A percentile compares a stretch with the other conserved stretches of the same genome.
Conservation (phyloP, 2,329 filamentous ascomycete genomes). For the Grosmannia clavigera region DNA sequence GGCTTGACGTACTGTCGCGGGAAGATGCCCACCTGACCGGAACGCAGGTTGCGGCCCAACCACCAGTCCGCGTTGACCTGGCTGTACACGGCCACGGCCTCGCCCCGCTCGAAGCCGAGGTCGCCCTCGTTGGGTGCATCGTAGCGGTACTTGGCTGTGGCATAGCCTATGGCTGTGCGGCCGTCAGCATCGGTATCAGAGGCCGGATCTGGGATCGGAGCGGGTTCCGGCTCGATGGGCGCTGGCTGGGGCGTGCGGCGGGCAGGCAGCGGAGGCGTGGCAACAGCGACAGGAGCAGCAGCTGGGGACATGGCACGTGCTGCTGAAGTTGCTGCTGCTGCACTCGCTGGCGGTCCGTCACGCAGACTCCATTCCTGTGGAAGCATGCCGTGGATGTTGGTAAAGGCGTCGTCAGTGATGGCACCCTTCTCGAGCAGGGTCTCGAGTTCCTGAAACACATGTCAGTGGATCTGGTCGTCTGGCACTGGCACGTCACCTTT, state of each 20-base stretch:
- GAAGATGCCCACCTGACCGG: conserved; percentile 82
- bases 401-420: conserved; percentile 64
- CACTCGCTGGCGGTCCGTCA: conserved; percentile 21
- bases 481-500: too few species aligned
- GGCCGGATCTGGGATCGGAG: conserved; percentile 2
- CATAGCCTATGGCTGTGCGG: conserved; percentile 55
- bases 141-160: conserved; percentile 76
- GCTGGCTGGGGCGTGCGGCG: conserved; percentile 24
- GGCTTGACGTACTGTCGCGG: conserved; percentile 79
- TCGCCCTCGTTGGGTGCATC: conserved; percentile 68
- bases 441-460: conserved; percentile 4
- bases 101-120: conserved; percentile 66
- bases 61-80: conserved; percentile 98
- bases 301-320: conserved; percentile 19
- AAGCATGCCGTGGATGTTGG: conserved; percentile 60
- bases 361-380: conserved; percentile 56
- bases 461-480: neutral
- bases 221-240: conserved; percentile 28
- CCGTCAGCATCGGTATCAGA: conserved; percentile 17
- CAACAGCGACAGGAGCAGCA: conserved; percentile 13
- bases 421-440: conserved; percentile 68
- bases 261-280: conserved; percentile 17
- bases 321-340: conserved; percentile 15
- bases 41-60: conserved; percentile 77
- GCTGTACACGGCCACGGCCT: conserved; percentile 68